phyloP scores from a whole-genome alignment of 106 monocot species.

The Posidonia australis region DNA sequence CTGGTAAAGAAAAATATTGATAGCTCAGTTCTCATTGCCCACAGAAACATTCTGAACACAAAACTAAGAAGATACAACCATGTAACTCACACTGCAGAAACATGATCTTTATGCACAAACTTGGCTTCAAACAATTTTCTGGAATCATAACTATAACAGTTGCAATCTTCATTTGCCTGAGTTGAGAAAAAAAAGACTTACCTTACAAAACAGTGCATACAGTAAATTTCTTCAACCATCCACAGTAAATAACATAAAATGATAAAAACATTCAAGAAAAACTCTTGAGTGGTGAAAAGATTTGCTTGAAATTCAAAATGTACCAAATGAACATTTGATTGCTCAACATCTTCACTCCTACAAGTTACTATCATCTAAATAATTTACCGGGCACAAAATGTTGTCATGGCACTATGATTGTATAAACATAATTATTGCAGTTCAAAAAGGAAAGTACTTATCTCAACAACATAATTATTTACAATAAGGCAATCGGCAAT shows the following conservation, averaged over 20 bases:
- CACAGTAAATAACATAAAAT: no score
- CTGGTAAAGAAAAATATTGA: constrained; percentile 27
- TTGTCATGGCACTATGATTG: no score
- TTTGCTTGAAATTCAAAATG: no score
- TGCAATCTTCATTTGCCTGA: constrained; percentile 99
- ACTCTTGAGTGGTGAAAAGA: no score
- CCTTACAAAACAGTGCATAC: no score
- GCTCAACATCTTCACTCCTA: no score
- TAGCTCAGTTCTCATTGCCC: background rate
- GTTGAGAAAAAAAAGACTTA: background rate
- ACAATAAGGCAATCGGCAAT: background rate
- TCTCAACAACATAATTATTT: background rate
- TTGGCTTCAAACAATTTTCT: constrained; percentile 91
- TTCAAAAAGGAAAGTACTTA: background rate
- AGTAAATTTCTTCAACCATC: no score
- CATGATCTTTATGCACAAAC: constrained; percentile 89
- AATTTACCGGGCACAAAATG: no score
- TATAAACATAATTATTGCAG: no score
- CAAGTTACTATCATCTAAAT: no score
- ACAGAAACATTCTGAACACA: background rate
- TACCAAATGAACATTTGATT: no score
- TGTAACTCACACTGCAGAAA: constrained; percentile 85
- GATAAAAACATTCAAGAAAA: no score
- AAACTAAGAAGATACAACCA: background rate
- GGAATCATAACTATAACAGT: constrained; percentile 85